Conservation (phyloP, 1,139 yeast species). For the Geotrichum phurueaensis region DNA sequence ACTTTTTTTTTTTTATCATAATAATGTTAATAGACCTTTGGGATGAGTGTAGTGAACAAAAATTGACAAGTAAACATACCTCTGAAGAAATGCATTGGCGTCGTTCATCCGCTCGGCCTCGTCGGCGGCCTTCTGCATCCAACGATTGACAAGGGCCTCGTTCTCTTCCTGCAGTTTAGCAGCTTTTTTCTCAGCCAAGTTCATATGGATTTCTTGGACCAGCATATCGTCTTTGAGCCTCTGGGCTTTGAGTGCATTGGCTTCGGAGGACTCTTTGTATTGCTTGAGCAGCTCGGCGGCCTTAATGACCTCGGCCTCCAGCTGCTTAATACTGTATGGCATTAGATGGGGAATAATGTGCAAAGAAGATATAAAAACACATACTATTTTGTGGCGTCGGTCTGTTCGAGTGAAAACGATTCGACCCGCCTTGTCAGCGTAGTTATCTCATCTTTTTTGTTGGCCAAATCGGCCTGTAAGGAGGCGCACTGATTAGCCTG, state of each 20-base stretch:
- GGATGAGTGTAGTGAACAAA: neutral
- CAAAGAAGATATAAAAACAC: neutral
- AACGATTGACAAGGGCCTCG: conserved; percentile 48
- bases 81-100: conserved; percentile 43
- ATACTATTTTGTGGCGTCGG: conserved; percentile 10
- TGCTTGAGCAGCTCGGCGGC: conserved; percentile 17
- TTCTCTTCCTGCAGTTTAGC: conserved; percentile 38
- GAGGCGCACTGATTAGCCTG: neutral
- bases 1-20: neutral
- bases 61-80: conserved; percentile 19
- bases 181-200: conserved; percentile 49
- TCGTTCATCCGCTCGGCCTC: conserved; percentile 60
- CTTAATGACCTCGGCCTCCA: conserved; percentile 8
- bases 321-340: conserved; percentile 7
- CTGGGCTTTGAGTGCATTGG: conserved; percentile 45
- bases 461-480: conserved; percentile 15
- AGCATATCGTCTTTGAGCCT: conserved; percentile 65
- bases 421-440: conserved; percentile 9
- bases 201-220: conserved; percentile 63
- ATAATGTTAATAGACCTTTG: neutral
- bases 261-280: conserved; percentile 25
- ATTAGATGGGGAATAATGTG: neutral
- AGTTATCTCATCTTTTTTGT: conserved; percentile 12
- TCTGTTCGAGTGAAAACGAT: neutral
- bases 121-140: conserved; percentile 52